phyloP scores from a whole-genome alignment of 139 green algal genomes.

The Tetraselmis chui region DNA sequence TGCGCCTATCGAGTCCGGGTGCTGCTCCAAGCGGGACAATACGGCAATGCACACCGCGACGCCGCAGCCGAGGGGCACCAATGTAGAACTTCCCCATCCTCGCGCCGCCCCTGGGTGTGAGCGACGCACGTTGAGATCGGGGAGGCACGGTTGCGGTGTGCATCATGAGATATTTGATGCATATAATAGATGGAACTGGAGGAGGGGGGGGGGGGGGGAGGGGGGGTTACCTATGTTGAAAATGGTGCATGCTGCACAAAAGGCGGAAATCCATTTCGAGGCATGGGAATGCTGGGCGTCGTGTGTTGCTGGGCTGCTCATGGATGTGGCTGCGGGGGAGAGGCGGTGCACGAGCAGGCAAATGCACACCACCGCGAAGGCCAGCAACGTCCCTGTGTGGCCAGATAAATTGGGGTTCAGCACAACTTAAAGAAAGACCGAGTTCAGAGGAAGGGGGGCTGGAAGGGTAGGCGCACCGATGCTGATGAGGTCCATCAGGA shows the following conservation, averaged over 20 bases:
- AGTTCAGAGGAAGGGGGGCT: neutral
- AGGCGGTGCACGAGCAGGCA: neutral
- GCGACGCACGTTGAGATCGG: too few species aligned
- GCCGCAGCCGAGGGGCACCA: neutral
- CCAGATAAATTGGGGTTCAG: neutral
- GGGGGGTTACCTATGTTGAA: neutral
- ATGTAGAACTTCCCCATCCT: neutral
- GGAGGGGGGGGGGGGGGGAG: neutral
- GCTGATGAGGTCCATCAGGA: neutral
- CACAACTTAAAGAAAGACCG: neutral
- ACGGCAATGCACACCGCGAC: neutral
- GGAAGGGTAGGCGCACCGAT: neutral
- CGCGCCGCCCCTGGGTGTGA: neutral
- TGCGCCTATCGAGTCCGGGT: too few species aligned
- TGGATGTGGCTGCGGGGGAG: neutral
- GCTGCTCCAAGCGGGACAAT: neutral
- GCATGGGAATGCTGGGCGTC: too few species aligned
- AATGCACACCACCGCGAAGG: neutral
- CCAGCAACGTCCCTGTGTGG: neutral
- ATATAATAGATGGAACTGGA: too few species aligned
- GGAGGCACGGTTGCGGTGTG: too few species aligned
- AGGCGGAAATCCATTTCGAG: neutral
- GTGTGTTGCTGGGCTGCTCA: too few species aligned
- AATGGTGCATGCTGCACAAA: neutral
- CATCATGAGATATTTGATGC: too few species aligned